phyloP scores from a whole-genome alignment of 169 alveolate species.

The Plasmodium falciparum region DNA sequence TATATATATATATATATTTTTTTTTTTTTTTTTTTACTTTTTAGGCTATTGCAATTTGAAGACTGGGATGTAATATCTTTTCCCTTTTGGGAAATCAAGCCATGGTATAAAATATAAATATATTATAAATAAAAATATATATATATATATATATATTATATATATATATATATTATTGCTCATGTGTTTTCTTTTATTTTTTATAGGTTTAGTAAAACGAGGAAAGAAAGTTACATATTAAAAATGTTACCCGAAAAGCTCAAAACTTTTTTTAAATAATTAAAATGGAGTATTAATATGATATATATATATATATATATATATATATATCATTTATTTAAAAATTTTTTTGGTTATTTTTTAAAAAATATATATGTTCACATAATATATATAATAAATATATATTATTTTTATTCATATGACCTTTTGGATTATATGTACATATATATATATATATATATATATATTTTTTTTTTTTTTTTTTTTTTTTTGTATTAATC shows the following conservation, averaged over 20 bases:
- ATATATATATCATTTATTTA: too few species aligned
- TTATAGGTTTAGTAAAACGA: slow-evolving; percentile 61
- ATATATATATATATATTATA: neutral
- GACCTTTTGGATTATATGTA: too few species aligned
- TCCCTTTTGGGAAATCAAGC: slow-evolving; percentile 77
- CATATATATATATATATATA: too few species aligned
- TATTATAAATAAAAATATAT: neutral
- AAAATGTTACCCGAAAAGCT: slow-evolving; percentile 38
- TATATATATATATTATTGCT: neutral
- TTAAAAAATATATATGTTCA: too few species aligned
- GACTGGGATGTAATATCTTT: slow-evolving; percentile 65
- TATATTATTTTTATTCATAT: too few species aligned
- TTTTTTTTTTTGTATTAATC: too few species aligned
- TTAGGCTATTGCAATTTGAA: slow-evolving; percentile 54
- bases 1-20: neutral
- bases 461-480: too few species aligned
- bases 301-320: too few species aligned
- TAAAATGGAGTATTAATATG: neutral
- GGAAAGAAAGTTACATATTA: slow-evolving; percentile 66
- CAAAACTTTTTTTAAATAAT: slow-evolving; percentile 39
- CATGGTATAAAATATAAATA: slow-evolving; percentile 42
- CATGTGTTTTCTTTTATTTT: neutral
- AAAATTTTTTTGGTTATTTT: too few species aligned
- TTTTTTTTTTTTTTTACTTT: neutral
- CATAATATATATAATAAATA: too few species aligned